Base-by-base conservation (phyloP, 306 rosid species). In the Dryas drummondii region DNA sequence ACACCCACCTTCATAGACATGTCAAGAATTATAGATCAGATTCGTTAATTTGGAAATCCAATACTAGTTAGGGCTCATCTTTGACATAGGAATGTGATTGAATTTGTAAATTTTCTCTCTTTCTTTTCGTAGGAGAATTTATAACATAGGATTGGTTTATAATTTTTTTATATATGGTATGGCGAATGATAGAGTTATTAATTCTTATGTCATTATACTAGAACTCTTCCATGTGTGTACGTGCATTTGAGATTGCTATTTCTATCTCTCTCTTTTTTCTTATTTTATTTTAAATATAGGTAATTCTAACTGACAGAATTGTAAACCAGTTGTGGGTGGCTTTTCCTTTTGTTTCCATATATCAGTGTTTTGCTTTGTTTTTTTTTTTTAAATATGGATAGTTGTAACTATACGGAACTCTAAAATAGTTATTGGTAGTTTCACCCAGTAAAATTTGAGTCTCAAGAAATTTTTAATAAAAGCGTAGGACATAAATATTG, bases 191-290 rank as follows among this genome's bases (percentile, higher is more conserved):
- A 9, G 22, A 42, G 7, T 7, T 44, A n/a, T n/a, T 51, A 65
- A 4, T 44, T 27, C 51, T 7, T 44, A 5, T 41, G 51, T 17
- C 22, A 37, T 32, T 14, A 64, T 44, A 64, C 27, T 16, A 64
- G 27, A 26, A 16, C 27, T 42, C 13, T 64, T 16, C 50, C 26
- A 65, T 1, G 37, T 65, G 51, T 22, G 26, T 65, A 9, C 1
- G 37, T n/a, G 52, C 52, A 15, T 65, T 52, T 11, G 52, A 63
- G 11, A 63, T 63, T 63, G 68, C 49, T 40, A 14, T 63, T 63
- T 6, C 41, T 40, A 5, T 62, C 10, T 3, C 12, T 16, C 40
- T 17, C 6, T 58, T 58, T 9, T 0, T 22, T 58, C 13, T 61
- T 56, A 32, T 32, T 32, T 32, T 32, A 32, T 32, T 32, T 32